Conservation (phyloP, 805 yeast genomes). For the Wickerhamiella bombiphila region DNA sequence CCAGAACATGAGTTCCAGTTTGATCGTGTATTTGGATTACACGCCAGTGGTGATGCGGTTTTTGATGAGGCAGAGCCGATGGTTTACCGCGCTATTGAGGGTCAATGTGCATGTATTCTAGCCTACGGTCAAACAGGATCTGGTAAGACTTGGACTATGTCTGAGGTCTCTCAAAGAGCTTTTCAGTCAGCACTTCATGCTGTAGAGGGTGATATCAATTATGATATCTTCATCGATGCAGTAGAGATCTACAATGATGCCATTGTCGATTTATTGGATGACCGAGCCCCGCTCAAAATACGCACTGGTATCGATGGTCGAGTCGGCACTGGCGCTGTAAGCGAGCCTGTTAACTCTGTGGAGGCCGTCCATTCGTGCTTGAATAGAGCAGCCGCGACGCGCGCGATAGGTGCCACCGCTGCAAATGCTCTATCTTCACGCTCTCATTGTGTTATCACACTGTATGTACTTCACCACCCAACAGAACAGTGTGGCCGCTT, state of each 20-base stretch:
- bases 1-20: slow-evolving; percentile 29
- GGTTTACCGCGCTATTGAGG: slow-evolving; percentile 76
- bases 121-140: slow-evolving; percentile 97
- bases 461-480: slow-evolving; percentile 29
- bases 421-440: slow-evolving; percentile 79
- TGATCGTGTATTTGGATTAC: slow-evolving; percentile 58
- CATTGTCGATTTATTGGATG: slow-evolving; percentile 49
- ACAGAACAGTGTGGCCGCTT: slow-evolving; percentile 43
- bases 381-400: slow-evolving; percentile 38
- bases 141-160: slow-evolving; percentile 90
- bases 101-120: slow-evolving; percentile 81
- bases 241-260: slow-evolving; percentile 81
- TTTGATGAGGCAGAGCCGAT: slow-evolving; percentile 78
- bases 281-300: slow-evolving; percentile 6
- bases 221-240: slow-evolving; percentile 48
- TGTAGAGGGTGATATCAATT: slow-evolving; percentile 21
- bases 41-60: slow-evolving; percentile 41
- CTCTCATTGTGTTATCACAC: slow-evolving; percentile 71
- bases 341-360: slow-evolving; percentile 32
- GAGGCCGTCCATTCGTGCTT: slow-evolving; percentile 38
- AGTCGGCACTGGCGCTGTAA: slow-evolving; percentile 44
- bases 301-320: slow-evolving; percentile 31
- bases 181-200: slow-evolving; percentile 53
- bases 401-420: slow-evolving; percentile 70
- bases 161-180: slow-evolving; percentile 75